Conservation (phyloP, 257 asterid species). For the Nicotiana noctiflora region DNA sequence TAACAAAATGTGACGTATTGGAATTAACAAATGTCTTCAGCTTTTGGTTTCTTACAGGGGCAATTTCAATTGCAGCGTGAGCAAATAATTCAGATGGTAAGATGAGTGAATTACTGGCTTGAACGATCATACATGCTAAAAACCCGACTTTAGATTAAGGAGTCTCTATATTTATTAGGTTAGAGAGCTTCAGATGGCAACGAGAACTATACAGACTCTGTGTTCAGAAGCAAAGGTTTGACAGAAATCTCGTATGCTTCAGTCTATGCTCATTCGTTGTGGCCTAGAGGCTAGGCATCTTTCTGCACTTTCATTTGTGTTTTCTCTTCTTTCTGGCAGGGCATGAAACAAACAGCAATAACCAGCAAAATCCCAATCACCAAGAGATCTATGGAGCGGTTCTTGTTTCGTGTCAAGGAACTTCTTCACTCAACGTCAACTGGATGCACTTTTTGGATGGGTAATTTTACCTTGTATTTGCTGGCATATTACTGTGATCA, state of each 20-base stretch:
- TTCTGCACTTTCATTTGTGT: background rate
- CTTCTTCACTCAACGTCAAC: slow-evolving; percentile 67
- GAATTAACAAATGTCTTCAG: slow-evolving; percentile 34
- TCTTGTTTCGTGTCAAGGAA: slow-evolving; percentile 79
- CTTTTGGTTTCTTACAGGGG: slow-evolving; percentile 60
- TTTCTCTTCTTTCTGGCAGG: slow-evolving; percentile 33
- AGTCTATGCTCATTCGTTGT: background rate
- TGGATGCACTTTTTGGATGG: slow-evolving; percentile 89
- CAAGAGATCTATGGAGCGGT: slow-evolving; percentile 86
- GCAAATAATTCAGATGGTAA: slow-evolving; percentile 63
- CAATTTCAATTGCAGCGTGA: slow-evolving; percentile 60
- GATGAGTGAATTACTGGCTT: slow-evolving; percentile 20
- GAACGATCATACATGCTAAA: background rate
- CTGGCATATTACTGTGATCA: background rate
- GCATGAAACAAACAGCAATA: slow-evolving; percentile 65
- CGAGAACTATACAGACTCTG: slow-evolving; percentile 72
- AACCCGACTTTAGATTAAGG: background rate
- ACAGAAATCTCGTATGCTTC: slow-evolving; percentile 7
- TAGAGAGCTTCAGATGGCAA: slow-evolving; percentile 82
- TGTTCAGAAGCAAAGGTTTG: slow-evolving; percentile 92
- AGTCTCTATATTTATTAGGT: slow-evolving; percentile 37
- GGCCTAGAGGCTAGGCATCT: background rate
- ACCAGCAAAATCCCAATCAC: slow-evolving; percentile 75
- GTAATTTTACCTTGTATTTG: slow-evolving; percentile 24
- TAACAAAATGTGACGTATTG: slow-evolving; percentile 1